Evolutionary conservation across 192 early-diverging fungal genomes (phyloP).

Genomic region (Coemansia sp.): DNA sequence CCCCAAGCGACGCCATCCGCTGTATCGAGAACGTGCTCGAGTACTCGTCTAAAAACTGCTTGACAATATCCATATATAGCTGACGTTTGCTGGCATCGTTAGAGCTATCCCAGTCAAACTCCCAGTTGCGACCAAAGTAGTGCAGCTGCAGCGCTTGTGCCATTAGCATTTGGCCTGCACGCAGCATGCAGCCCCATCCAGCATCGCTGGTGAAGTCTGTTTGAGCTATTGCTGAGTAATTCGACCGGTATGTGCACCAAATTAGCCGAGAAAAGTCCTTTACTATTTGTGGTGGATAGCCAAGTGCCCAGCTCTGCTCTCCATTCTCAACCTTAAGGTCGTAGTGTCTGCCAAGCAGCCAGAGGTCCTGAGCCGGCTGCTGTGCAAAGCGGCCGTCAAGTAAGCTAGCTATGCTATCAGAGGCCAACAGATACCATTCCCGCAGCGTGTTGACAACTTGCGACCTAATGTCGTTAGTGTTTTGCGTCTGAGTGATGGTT

Average conservation of each 20-base stretch:
- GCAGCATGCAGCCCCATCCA: slow-evolving; percentile 97
- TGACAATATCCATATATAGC: slow-evolving; percentile 57
- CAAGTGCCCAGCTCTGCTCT: slow-evolving; percentile 10
- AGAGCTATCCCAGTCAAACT: slow-evolving; percentile 15
- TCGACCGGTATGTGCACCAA: slow-evolving; percentile 92
- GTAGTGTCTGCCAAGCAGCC: slow-evolving; percentile 51
- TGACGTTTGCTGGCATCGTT: slow-evolving; percentile 7
- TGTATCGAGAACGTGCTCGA: slow-evolving; percentile 89
- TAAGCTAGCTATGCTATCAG: slow-evolving; percentile 43
- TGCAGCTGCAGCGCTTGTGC: slow-evolving; percentile 77
- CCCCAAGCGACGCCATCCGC: slow-evolving; percentile 78
- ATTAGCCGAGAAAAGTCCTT: slow-evolving; percentile 78
- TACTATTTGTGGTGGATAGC: slow-evolving; percentile 58
- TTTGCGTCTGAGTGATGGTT: slow-evolving; percentile 6
- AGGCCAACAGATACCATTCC: slow-evolving; percentile 48
- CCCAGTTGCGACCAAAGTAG: slow-evolving; percentile 65
- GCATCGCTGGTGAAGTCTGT: slow-evolving; percentile 81
- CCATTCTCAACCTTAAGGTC: slow-evolving; percentile 8
- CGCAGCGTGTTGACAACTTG: slow-evolving; percentile 49
- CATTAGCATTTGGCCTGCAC: slow-evolving; percentile 90
- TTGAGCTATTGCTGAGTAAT: slow-evolving; percentile 75
- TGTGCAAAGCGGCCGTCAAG: slow-evolving; percentile 42
- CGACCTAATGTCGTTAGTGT: background rate
- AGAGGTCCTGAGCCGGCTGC: slow-evolving; percentile 34
- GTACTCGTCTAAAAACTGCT: slow-evolving; percentile 81